phyloP scores from a whole-genome alignment of 2,329 filamentous ascomycete species.

The Torrubiella hemipterigena region DNA sequence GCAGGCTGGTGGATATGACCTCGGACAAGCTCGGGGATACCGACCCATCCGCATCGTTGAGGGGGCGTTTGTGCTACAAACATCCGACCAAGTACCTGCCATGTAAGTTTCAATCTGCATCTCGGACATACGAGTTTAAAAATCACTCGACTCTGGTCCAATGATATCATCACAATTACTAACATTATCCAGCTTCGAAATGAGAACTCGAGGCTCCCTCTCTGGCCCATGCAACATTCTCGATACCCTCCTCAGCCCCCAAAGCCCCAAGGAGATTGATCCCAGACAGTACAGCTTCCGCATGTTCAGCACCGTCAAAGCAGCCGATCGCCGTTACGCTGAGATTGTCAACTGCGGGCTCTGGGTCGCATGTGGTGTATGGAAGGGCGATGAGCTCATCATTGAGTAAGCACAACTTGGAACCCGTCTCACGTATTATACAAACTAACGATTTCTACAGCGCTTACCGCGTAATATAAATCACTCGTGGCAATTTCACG shows the following conservation, averaged over 20 bases:
- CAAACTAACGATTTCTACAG: no score
- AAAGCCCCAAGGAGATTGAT: constrained; percentile 24
- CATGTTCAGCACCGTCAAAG: constrained; percentile 37
- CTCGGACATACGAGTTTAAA: no score
- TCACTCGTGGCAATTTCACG: constrained; percentile 1
- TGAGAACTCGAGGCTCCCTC: constrained; percentile 34
- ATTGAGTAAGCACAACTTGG: constrained; percentile 33
- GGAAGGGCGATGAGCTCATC: constrained; percentile 30
- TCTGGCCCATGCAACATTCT: constrained; percentile 32
- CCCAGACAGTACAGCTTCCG: constrained; percentile 34
- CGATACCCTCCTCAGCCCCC: constrained; percentile 24
- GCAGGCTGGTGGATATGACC: constrained; percentile 29
- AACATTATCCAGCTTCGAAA: constrained; percentile 20
- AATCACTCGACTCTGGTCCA: no score
- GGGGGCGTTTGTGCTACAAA: constrained; percentile 36
- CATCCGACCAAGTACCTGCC: constrained; percentile 32
- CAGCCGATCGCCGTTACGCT: constrained; percentile 34
- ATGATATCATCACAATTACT: neutral
- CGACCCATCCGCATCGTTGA: constrained; percentile 30
- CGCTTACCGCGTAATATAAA: constrained; percentile 22
- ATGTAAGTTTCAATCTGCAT: constrained; percentile 17
- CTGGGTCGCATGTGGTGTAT: constrained; percentile 37
- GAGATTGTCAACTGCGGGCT: constrained; percentile 36
- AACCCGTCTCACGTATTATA: no score
- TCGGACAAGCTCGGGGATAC: constrained; percentile 27